phyloP scores from a whole-genome alignment of 257 asterid genomes.

The Solanum infundibuliforme region DNA sequence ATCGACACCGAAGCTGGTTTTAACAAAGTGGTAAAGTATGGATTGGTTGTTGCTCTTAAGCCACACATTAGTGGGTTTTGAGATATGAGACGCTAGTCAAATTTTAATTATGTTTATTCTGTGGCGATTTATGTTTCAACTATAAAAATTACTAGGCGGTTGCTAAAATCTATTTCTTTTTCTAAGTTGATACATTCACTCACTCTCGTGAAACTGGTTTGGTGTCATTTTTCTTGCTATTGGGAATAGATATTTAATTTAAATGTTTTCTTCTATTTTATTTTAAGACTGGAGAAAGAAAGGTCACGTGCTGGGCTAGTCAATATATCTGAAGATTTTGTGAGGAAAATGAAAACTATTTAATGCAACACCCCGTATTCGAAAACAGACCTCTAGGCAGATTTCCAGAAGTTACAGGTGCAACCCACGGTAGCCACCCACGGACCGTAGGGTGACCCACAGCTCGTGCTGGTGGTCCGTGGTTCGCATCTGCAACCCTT shows the following conservation, averaged over 20 bases:
- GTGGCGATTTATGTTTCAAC: not conserved
- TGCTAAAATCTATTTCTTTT: not conserved
- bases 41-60: not conserved
- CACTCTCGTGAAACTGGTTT: not conserved
- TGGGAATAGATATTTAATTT: not conserved
- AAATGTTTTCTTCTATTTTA: not conserved
- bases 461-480: no score
- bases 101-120: not conserved
- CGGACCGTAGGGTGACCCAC: no score
- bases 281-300: not conserved
- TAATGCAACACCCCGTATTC: not conserved
- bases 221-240: not conserved
- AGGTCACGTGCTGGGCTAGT: rapidly evolving
- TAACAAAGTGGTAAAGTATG: not conserved
- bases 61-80: not conserved
- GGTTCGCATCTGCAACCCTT: no score
- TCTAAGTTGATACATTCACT: not conserved
- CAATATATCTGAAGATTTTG: no score
- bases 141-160: not conserved
- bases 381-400: no score
- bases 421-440: no score
- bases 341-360: not conserved
- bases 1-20: not conserved
- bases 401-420: no score
- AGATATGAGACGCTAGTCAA: not conserved